Evolutionary conservation across 495 filamentous ascomycete genomes (phyloP), one percentile per base, ranked within the genome.

Genomic region (Aspergillus egyptiacus): DNA sequence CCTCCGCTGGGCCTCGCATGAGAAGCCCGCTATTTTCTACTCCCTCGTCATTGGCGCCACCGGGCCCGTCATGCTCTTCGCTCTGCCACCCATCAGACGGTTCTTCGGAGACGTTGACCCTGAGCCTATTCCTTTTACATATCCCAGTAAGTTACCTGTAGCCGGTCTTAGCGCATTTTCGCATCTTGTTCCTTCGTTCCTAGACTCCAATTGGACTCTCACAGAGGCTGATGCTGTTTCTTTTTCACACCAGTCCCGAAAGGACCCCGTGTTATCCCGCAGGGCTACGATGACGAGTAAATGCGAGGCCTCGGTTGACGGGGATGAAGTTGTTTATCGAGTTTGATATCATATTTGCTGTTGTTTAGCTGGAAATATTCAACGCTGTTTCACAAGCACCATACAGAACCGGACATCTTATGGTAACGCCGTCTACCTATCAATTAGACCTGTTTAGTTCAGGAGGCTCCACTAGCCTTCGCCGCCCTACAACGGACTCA

Each of bases 1-100:
- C 81, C 60, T 86, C 38, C 85, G 83, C 67, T 98, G 89, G 85
- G 80, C 90, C 7, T 79, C 87, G 3, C 84, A 87, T 67, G 82
- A 90, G 64, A 83, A 83, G 62, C 93, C 94, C 22, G 89, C 89
- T 31, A 81, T 86, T 67, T 94, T 95, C 79, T 96, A 78, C 72
- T 85, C 87, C 49, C 69, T 85, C 48, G 51, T 86, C 48, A 72
- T 97, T 45, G 93, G 85, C 48, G 62, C 63, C 44, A 55, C 80
- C 17, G 90, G 91, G 2, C 93, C 91, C 24, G 66, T 86, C 38
- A 66, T 77, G 19, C 65, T 95, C 17, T 51, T 84, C 28, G 68
- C 69, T 18, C 81, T 85, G 10, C 87, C 91, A 8, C 86, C 87
- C 31, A 68, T 87, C 57, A 72, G 88, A 54, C 72, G 69, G 24